These are phyloP conservation scores for Cystobasidium ongulense DNA, from an alignment of 768 basidiomycete species.

Conservation along the genomic window DNA sequence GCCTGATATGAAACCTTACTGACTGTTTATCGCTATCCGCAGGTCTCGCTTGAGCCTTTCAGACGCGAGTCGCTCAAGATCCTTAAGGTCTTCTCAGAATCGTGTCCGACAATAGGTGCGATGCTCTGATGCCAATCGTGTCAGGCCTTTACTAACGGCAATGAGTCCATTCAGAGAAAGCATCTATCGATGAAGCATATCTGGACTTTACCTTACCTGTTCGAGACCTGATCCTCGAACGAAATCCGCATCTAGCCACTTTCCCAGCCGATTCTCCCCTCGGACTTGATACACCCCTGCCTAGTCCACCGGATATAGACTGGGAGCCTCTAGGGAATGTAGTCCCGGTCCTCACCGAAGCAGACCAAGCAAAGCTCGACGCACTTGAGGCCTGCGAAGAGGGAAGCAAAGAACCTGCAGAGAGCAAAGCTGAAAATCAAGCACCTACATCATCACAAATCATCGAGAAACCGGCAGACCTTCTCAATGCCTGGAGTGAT, in stretches of 20 bases:
- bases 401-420: conserved; percentile 42
- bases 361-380: conserved; percentile 15
- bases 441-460: neutral
- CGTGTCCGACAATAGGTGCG: conserved; percentile 48
- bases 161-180: conserved; percentile 64
- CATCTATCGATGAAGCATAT: conserved; percentile 95
- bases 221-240: conserved; percentile 62
- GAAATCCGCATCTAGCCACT: conserved; percentile 66
- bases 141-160: too few species aligned
- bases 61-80: conserved; percentile 83
- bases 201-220: conserved; percentile 79
- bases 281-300: conserved; percentile 69
- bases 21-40: neutral
- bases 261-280: conserved; percentile 49
- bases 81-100: conserved; percentile 67
- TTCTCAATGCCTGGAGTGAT: conserved; percentile 70
- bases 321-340: conserved; percentile 60
- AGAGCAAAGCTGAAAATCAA: conserved; percentile 43
- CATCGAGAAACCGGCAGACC: conserved; percentile 18
- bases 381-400: conserved; percentile 33
- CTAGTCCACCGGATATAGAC: conserved; percentile 57
- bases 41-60: conserved; percentile 91
- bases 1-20: neutral
- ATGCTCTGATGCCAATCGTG: too few species aligned
- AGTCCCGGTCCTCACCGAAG: conserved; percentile 49